These are phyloP conservation scores for Coemansia furcata DNA, from an alignment of 192 early-diverging fungal species.

Conservation along the genomic window DNA sequence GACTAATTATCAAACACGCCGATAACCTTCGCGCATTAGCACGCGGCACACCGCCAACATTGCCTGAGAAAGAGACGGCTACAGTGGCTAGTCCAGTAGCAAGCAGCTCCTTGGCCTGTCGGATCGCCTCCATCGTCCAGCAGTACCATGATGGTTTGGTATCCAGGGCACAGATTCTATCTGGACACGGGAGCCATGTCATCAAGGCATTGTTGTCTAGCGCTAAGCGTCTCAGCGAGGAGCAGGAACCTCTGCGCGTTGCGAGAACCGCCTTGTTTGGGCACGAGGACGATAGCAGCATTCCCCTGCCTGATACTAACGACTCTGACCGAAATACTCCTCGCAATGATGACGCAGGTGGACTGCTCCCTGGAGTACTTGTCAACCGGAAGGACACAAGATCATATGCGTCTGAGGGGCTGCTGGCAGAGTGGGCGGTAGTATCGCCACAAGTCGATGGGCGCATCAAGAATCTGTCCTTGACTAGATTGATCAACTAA, in stretches of 20 bases:
- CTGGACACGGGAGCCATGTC: slow-evolving; percentile 13
- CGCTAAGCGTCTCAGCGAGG: slow-evolving; percentile 21
- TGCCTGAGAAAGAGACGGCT: background rate
- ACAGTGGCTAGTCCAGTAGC: background rate
- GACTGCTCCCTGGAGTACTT: slow-evolving; percentile 27
- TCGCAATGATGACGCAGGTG: slow-evolving; percentile 39
- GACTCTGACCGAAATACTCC: slow-evolving; percentile 6
- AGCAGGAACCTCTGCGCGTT: slow-evolving; percentile 30
- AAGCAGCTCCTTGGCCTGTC: slow-evolving; percentile 10
- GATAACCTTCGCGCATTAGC: slow-evolving; percentile 23
- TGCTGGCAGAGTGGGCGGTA: slow-evolving; percentile 58
- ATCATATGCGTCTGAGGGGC: slow-evolving; percentile 32
- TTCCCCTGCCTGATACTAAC: slow-evolving; percentile 8
- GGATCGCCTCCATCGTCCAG: slow-evolving; percentile 21
- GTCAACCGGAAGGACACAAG: slow-evolving; percentile 35
- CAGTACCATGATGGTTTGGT: slow-evolving; percentile 24
- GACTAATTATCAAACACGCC: slow-evolving; percentile 40
- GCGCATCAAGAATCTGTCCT: slow-evolving; percentile 44
- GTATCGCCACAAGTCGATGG: slow-evolving; percentile 56
- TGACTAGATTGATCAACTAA: background rate
- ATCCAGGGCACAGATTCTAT: slow-evolving; percentile 11
- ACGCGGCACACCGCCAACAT: background rate
- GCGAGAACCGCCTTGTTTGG: slow-evolving; percentile 43
- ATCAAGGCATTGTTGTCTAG: slow-evolving; percentile 26
- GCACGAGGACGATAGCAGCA: slow-evolving; percentile 25